phyloP scores from a whole-genome alignment of 768 basidiomycete genomes.

The Mycena vulgaris region DNA sequence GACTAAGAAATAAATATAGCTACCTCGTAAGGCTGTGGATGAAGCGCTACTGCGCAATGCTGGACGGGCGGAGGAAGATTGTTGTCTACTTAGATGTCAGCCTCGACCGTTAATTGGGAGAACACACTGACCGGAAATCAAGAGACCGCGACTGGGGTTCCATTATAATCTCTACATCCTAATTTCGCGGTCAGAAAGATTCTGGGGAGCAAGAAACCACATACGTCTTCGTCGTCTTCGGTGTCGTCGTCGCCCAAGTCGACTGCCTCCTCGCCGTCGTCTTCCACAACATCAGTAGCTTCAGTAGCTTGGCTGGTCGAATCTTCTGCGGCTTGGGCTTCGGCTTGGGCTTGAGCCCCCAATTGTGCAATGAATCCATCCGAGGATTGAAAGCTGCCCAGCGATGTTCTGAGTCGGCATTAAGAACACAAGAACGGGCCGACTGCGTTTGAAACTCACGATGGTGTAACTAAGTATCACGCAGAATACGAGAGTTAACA shows the following conservation, averaged over 20 bases:
- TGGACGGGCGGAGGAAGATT: conserved; percentile 52
- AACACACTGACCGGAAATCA: conserved; percentile 74
- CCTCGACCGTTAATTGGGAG: neutral
- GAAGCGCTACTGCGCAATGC: conserved; percentile 50
- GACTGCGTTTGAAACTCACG: conserved; percentile 34
- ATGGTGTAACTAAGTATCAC: conserved; percentile 38
- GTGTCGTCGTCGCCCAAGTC: conserved; percentile 62
- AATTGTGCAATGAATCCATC: conserved; percentile 67
- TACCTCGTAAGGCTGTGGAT: conserved; percentile 51
- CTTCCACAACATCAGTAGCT: conserved; percentile 47
- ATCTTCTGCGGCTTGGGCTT: conserved; percentile 33
- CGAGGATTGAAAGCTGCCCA: conserved; percentile 58
- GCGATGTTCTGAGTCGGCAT: conserved; percentile 45
- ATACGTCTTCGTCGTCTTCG: conserved; percentile 63
- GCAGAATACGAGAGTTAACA: conserved; percentile 40
- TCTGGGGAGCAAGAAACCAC: conserved; percentile 7
- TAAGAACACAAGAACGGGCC: conserved; percentile 13
- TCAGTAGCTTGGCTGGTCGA: conserved; percentile 42
- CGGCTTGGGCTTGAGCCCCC: conserved; percentile 61
- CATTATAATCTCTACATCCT: conserved; percentile 95
- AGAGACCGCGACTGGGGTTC: conserved; percentile 81
- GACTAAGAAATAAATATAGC: neutral
- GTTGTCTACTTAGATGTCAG: conserved; percentile 51
- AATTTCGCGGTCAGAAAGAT: conserved; percentile 18
- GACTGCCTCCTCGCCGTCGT: conserved; percentile 56